Conservation (phyloP, 208 protist species). For the Trypanosoma avium region DNA sequence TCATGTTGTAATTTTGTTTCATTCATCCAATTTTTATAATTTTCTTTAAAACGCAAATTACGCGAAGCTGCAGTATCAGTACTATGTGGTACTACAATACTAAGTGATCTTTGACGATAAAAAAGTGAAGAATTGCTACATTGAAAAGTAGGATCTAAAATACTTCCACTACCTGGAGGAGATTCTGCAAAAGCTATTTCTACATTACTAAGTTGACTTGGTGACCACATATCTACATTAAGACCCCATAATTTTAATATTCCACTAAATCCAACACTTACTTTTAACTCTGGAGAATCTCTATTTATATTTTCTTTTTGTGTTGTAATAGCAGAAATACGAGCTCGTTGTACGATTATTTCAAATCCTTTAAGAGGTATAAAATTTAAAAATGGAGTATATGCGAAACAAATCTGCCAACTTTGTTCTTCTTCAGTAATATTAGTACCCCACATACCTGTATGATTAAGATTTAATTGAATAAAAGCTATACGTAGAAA, state of each 20-base stretch:
- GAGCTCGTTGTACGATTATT: constrained; percentile 45
- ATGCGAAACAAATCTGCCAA: constrained; percentile 66
- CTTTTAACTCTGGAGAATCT: constrained; percentile 38
- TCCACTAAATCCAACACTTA: constrained; percentile 63
- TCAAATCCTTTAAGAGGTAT: constrained; percentile 34
- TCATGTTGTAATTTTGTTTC: background rate
- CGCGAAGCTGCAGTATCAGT: background rate
- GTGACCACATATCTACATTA: constrained; percentile 54
- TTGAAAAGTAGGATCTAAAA: constrained; percentile 44
- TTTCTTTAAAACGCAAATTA: background rate
- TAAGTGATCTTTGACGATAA: constrained; percentile 31
- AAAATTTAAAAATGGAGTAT: constrained; percentile 43
- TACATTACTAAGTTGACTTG: constrained; percentile 42
- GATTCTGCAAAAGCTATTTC: constrained; percentile 46
- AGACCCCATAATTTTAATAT: constrained; percentile 59
- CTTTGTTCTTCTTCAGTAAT: constrained; percentile 28
- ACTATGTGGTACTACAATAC: constrained; percentile 14
- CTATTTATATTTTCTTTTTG: constrained; percentile 4
- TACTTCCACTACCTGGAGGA: constrained; percentile 31
- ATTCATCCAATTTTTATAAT: too few relatives aligned
- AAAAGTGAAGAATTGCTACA: constrained; percentile 58
- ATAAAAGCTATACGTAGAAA: constrained; percentile 37
- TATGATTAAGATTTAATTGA: constrained; percentile 69
- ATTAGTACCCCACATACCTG: constrained; percentile 58
- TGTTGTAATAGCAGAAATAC: constrained; percentile 33